A percentile compares a stretch with the other conserved stretches of the same genome.
Evolutionary conservation across 2,329 filamentous ascomycete genomes (phyloP).

Genomic region (Fusarium poae): DNA sequence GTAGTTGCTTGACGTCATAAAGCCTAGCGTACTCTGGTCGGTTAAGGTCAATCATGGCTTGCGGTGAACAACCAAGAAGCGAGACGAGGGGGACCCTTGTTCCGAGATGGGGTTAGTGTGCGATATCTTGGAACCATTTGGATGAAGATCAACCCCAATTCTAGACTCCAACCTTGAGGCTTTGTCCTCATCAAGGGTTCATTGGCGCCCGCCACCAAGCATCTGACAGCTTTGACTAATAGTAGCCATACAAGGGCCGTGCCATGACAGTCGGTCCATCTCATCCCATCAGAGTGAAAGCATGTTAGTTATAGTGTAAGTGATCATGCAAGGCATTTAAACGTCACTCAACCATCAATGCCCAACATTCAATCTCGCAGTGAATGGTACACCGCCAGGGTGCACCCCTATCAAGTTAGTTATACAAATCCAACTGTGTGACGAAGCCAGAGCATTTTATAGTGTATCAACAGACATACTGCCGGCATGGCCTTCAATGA

Average conservation of each 20-base stretch:
- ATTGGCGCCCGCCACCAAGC: constrained; percentile 34
- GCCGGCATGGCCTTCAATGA: constrained; percentile 5
- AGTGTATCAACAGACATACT: neutral
- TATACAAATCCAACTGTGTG: neutral
- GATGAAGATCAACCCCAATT: constrained; percentile 45
- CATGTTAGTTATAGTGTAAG: constrained; percentile 24
- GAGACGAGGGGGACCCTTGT: constrained; percentile 36
- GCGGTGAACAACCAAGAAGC: constrained; percentile 38
- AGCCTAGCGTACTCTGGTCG: neutral
- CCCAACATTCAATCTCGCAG: constrained; percentile 3
- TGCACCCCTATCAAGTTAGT: constrained; percentile 2
- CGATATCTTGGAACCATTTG: constrained; percentile 42
- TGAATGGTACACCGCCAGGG: constrained; percentile 1
- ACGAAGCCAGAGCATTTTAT: constrained; percentile 5
- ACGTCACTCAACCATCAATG: constrained; percentile 4
- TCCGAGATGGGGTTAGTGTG: constrained; percentile 38
- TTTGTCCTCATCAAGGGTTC: constrained; percentile 19
- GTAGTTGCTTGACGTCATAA: constrained; percentile 44
- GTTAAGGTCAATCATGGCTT: constrained; percentile 34
- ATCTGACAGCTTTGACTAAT: constrained; percentile 34
- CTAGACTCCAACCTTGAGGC: constrained; percentile 27
- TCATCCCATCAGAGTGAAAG: constrained; percentile 13
- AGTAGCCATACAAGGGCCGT: constrained; percentile 33
- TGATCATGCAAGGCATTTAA: constrained; percentile 6
- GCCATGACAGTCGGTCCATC: constrained; percentile 21